phyloP scores from a whole-genome alignment of 768 basidiomycete species.

The Suillus variegatus region DNA sequence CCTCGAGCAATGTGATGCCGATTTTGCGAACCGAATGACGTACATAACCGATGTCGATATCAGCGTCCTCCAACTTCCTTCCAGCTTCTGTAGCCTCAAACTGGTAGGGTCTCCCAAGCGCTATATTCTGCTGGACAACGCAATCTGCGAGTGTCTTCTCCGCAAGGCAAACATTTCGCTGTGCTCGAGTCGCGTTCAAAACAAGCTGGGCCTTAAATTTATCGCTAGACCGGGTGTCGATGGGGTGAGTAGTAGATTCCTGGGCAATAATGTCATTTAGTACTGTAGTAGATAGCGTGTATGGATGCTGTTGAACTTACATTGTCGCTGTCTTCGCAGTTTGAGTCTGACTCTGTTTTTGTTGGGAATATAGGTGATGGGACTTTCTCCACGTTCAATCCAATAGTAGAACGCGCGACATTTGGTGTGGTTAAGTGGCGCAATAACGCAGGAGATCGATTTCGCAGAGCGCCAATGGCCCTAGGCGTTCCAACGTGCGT shows the following conservation, averaged over 20 bases:
- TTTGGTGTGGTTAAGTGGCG: neutral
- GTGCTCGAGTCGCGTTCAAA: no score
- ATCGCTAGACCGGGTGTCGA: no score
- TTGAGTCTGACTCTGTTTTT: neutral
- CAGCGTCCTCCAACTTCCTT: no score
- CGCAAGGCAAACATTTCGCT: neutral
- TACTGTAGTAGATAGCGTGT: neutral
- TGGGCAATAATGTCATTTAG: neutral
- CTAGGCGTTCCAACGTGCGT: neutral
- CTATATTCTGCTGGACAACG: neutral
- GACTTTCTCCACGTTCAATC: no score
- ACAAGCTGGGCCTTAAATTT: no score
- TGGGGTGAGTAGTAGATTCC: no score
- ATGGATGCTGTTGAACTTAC: neutral
- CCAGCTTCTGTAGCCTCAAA: neutral
- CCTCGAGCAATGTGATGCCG: neutral
- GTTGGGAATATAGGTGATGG: no score
- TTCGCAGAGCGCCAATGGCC: neutral
- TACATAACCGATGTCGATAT: neutral
- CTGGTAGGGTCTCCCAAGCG: neutral
- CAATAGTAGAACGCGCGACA: neutral
- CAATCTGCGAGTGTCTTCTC: neutral
- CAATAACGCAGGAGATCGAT: neutral
- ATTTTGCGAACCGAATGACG: neutral
- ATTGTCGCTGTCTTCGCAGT: neutral